Percentiles rank a stretch among this genome's conserved stretches.
These are phyloP conservation scores for Aspergillus pseudoglaucus DNA, from an alignment of 2,329 filamentous ascomycete species.

Conservation along the genomic window DNA sequence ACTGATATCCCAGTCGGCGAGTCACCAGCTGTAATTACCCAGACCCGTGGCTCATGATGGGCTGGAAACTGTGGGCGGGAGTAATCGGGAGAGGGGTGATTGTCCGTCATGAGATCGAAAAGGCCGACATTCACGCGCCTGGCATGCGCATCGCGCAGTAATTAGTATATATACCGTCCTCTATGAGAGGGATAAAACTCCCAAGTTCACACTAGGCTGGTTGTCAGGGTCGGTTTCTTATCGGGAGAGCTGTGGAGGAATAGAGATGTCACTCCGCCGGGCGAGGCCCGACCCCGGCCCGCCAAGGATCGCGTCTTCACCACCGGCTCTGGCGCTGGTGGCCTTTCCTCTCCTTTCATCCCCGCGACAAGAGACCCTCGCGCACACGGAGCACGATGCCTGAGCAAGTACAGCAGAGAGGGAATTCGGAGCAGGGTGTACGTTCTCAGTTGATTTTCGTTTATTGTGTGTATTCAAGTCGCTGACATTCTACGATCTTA, in stretches of 20 bases:
- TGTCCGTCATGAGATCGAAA: conserved; percentile 30
- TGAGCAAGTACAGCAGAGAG: conserved; percentile 33
- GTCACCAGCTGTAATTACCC: conserved; percentile 83
- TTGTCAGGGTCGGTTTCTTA: background rate
- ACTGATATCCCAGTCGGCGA: conserved; percentile 80
- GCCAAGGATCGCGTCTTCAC: conserved; percentile 3
- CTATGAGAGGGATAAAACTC: background rate
- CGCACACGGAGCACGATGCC: conserved; percentile 26
- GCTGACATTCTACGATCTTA: conserved; percentile 14
- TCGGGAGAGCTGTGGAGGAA: background rate
- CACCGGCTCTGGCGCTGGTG: conserved; percentile 4
- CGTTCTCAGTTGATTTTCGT: conserved; percentile 10
- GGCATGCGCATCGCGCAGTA: conserved; percentile 24
- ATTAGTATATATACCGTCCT: background rate
- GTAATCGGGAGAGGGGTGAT: conserved; percentile 25
- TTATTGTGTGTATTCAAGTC: conserved; percentile 3
- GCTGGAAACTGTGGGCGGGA: conserved; percentile 48
- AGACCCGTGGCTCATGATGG: conserved; percentile 69
- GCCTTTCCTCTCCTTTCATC: conserved; percentile 8
- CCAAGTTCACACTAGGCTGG: background rate
- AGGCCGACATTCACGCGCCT: conserved; percentile 14
- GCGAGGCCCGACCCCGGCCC: background rate
- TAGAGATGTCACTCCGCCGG: background rate
- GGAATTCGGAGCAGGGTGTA: conserved; percentile 27
- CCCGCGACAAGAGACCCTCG: conserved; percentile 7